Conservation (phyloP, 345 rosid genomes). For the Eucalyptus marginata region DNA sequence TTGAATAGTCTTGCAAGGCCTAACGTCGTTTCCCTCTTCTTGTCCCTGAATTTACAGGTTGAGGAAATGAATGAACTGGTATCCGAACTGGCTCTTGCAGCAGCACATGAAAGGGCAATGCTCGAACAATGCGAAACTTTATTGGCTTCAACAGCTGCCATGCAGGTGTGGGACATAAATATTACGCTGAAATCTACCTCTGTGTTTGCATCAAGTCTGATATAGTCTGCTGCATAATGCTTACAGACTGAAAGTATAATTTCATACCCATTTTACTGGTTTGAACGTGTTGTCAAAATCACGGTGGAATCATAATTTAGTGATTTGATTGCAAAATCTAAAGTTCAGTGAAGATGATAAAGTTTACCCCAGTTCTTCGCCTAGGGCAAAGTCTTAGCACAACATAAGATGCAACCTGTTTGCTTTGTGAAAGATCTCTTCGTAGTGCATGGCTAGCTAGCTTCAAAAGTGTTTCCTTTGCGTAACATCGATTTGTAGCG, state of each 20-base stretch:
- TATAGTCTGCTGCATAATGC: not conserved
- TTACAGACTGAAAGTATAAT: not conserved
- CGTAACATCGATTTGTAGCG: not conserved
- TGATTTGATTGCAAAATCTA: not conserved
- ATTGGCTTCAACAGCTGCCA: constrained; percentile 48
- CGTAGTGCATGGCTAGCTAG: not conserved
- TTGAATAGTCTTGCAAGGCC: not conserved
- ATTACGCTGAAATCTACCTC: not conserved
- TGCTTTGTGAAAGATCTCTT: not conserved
- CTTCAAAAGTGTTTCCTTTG: not conserved
- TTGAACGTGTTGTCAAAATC: not conserved
- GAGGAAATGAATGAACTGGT: constrained; percentile 46
- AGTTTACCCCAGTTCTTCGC: not conserved
- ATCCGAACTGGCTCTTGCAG: constrained; percentile 51
- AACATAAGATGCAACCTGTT: not conserved
- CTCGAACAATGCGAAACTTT: constrained; percentile 60
- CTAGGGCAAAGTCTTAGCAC: not conserved
- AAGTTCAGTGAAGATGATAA: not conserved
- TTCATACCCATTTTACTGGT: not conserved
- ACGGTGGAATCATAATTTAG: not conserved
- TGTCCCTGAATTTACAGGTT: constrained; percentile 12
- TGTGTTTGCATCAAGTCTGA: not conserved
- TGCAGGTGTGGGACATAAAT: constrained; percentile 35
- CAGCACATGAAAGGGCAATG: constrained; percentile 40
- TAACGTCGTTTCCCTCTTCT: not conserved